These are phyloP conservation scores for Mycogone perniciosa DNA, from an alignment of 2,329 filamentous ascomycete genomes.

Conservation along the genomic window DNA sequence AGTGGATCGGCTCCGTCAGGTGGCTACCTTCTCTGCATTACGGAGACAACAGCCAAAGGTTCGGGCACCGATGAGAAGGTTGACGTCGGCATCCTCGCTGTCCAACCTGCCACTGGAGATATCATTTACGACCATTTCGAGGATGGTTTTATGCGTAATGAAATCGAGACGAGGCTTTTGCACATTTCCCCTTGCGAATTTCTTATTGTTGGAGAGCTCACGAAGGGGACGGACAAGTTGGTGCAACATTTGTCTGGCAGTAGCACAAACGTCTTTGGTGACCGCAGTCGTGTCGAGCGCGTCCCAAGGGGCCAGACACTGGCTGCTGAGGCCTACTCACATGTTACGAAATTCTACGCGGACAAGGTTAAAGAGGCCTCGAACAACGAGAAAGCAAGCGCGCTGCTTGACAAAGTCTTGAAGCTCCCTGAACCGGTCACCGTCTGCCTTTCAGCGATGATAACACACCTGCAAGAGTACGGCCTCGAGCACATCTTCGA, in stretches of 20 bases:
- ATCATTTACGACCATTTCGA: constrained; percentile 95
- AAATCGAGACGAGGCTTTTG: constrained; percentile 89
- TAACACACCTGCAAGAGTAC: constrained; percentile 85
- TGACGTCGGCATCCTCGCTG: constrained; percentile 82
- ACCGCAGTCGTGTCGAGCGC: constrained; percentile 79
- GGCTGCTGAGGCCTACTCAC: constrained; percentile 76
- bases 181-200: constrained; percentile 97
- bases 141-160: constrained; percentile 94
- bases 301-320: constrained; percentile 71
- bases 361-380: constrained; percentile 64
- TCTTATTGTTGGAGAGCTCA: constrained; percentile 83
- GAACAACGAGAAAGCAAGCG: constrained; percentile 50
- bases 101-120: constrained; percentile 92
- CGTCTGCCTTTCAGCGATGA: constrained; percentile 93
- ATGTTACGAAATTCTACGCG: constrained; percentile 90
- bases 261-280: constrained; percentile 86
- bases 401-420: constrained; percentile 78
- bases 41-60: constrained; percentile 72
- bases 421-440: constrained; percentile 79
- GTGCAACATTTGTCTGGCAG: constrained; percentile 83
- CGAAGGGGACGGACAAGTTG: constrained; percentile 86
- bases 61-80: constrained; percentile 89
- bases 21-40: constrained; percentile 94
- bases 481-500: constrained; percentile 93
- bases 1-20: constrained; percentile 45